Conservation (phyloP, 345 rosid genomes). For the Eucalyptus marginata region DNA sequence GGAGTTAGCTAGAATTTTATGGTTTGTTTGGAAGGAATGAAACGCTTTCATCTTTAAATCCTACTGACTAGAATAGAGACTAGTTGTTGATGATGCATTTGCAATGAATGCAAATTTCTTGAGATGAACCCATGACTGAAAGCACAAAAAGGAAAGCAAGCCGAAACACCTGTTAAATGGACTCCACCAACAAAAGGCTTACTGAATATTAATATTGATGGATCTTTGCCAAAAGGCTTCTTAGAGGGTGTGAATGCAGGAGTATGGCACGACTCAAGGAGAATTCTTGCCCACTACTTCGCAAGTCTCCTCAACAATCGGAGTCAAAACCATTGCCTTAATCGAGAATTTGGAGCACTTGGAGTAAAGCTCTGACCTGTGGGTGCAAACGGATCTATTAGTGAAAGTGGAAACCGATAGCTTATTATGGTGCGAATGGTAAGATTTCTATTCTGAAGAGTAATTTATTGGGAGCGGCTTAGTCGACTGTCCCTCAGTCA, state of each 20-base stretch:
- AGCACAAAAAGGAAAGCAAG: neutral
- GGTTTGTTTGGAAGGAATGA: neutral
- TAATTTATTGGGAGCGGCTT: too few species aligned
- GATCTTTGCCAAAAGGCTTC: too few species aligned
- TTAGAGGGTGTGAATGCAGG: rapidly evolving
- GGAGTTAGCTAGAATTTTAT: neutral
- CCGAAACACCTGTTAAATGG: too few species aligned
- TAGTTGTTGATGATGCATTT: neutral
- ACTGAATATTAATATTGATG: too few species aligned
- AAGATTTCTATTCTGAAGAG: too few species aligned
- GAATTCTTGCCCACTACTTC: neutral
- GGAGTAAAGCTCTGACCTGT: neutral
- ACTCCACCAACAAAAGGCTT: too few species aligned
- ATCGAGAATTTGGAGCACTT: neutral
- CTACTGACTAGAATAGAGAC: rapidly evolving
- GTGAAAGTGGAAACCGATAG: neutral
- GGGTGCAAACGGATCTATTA: neutral
- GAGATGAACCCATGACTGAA: neutral
- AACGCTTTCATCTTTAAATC: neutral
- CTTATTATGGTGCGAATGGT: too few species aligned
- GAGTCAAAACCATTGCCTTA: neutral
- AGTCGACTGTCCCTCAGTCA: too few species aligned
- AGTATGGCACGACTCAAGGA: neutral
- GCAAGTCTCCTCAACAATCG: neutral
- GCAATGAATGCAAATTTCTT: neutral